phyloP scores from a whole-genome alignment of 176 grass and related monocot species.

The Musa troglodytarum region DNA sequence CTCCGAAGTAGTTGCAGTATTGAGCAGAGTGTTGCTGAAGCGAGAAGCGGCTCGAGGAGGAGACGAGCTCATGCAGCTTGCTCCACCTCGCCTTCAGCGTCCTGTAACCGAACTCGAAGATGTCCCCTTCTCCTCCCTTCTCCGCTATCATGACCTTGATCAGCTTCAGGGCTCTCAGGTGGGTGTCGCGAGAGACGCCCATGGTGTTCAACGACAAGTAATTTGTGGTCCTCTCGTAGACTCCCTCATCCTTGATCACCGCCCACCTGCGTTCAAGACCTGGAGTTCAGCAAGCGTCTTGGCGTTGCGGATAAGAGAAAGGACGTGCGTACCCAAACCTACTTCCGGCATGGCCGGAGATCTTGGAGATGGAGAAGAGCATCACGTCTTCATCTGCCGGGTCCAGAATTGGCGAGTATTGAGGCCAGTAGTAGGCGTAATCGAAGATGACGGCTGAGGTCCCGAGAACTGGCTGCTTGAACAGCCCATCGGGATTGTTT shows the following conservation, averaged over 20 bases:
- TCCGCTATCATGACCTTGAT: conserved; percentile 8
- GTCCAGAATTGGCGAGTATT: conserved; percentile 2
- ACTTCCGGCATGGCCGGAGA: conserved; percentile 16
- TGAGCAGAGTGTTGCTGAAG: neutral
- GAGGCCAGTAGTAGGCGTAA: conserved; percentile 22
- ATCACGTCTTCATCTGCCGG: conserved; percentile 15
- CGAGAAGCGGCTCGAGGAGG: conserved; percentile 2
- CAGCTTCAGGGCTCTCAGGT: conserved; percentile 13
- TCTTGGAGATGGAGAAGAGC: conserved; percentile 5
- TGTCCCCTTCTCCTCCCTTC: neutral
- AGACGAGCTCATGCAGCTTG: neutral
- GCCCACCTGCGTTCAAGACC: conserved; percentile 6
- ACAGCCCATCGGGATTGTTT: conserved; percentile 11
- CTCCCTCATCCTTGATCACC: conserved; percentile 7
- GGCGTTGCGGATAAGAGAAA: too few relatives aligned
- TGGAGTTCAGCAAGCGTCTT: too few relatives aligned
- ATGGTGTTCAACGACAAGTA: neutral
- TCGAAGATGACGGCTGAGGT: neutral
- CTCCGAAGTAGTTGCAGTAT: conserved; percentile 3
- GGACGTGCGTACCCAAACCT: conserved; percentile 6
- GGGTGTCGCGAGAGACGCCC: conserved; percentile 11
- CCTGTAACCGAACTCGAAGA: neutral
- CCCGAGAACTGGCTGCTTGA: neutral
- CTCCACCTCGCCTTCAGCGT: conserved; percentile 5
- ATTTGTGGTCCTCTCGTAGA: neutral